Conservation (phyloP, 805 yeast species). For the Saitoella complicata region DNA sequence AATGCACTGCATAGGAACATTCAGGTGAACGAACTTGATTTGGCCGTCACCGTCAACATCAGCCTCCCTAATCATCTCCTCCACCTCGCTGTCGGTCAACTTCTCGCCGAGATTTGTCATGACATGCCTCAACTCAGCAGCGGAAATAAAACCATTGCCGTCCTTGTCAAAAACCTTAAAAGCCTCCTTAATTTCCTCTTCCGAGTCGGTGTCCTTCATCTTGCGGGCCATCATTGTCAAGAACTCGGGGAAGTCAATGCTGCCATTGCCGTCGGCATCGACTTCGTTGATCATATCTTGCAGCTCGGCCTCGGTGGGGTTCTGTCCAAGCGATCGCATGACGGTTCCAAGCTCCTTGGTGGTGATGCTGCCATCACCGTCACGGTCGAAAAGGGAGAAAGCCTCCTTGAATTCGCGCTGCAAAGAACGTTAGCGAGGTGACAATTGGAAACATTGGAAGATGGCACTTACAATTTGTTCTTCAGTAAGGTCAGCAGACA, state of each 20-base stretch:
- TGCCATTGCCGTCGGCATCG: constrained; percentile 87
- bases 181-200: constrained; percentile 93
- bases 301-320: constrained; percentile 90
- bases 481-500: too few species aligned
- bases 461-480: too few species aligned
- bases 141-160: constrained; percentile 93
- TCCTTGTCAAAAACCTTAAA: constrained; percentile 88
- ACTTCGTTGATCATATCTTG: constrained; percentile 96
- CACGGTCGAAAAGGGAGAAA: constrained; percentile 76
- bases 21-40: constrained; percentile 51
- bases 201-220: constrained; percentile 91
- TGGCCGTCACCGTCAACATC: constrained; percentile 86
- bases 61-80: constrained; percentile 93
- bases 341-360: constrained; percentile 93
- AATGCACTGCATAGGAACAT: too few species aligned
- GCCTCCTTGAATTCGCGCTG: constrained; percentile 80
- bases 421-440: too few species aligned
- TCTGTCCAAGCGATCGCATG: constrained; percentile 97
- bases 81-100: constrained; percentile 90
- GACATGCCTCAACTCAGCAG: constrained; percentile 92
- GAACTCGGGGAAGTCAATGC: constrained; percentile 68
- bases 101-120: constrained; percentile 96
- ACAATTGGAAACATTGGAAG: too few species aligned
- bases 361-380: constrained; percentile 45
- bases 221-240: constrained; percentile 80